Evolutionary conservation across 2,329 filamentous ascomycete species (phyloP), one percentile per base, ranked within the genome.

Genomic region (Neurospora sp.): DNA sequence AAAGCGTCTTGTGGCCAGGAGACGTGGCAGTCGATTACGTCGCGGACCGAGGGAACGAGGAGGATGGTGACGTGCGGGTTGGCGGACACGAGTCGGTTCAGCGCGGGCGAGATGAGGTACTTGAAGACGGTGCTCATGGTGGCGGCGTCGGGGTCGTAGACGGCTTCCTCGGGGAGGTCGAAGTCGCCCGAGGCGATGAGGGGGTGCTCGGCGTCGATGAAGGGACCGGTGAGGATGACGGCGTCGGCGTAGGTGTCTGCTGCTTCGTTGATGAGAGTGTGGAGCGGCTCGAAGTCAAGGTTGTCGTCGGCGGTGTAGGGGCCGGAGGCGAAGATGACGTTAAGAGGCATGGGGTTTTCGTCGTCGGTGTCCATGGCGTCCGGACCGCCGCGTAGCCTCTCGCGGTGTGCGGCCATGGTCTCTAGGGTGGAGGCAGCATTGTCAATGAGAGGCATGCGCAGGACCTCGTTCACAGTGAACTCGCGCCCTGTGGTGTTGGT

Each of bases 251-350:
- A 90, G 28, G 85, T 87, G 73, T 93, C 89, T 17, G 89, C 89
- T 9, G 94, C 93, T 75, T 90, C 90, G 74, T 87, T 86, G 78
- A 95, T 95, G 17, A 99, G 85, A 38, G 92, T 89, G 76, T 93
- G 89, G 1, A 99, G 83, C 8, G 95, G 91, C 76, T 96, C 92
- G 77, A 94, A 99, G 74, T 93, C 91, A 66, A 99, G 89, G 77
- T 96, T 96, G 76, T 95, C 92, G 75, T 98, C 94, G 2, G 93
- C 89, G 0, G 94, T 97, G 80, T 96, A 99, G 0, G 96, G 96
- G 0, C 96, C 96, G 0, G 93, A 88, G 1, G 91, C 93, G 71
- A 95, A 85, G 43, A 97, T 80, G 68, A 97, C 83, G 75, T 86
- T 93, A 19, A 98, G 81, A 0, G 95, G 93, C 9, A 88, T 82